A percentile compares a stretch with the other conserved stretches of the same genome.
Conservation (phyloP, 1,284 basidiomycete species). For the Ustilago loliicola region DNA sequence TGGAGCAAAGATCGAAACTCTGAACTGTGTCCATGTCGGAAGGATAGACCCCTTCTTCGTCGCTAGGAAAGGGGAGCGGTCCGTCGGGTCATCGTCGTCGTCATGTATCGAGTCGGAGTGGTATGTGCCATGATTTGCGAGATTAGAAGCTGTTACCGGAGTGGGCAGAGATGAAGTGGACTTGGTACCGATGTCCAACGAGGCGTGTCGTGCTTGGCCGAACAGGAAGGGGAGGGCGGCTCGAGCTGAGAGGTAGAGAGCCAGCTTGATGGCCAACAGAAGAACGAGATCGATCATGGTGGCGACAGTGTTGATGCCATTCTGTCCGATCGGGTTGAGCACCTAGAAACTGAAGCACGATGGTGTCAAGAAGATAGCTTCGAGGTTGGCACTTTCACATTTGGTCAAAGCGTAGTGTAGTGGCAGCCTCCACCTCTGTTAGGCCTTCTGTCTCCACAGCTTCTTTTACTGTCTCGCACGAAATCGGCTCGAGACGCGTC, state of each 20-base stretch:
- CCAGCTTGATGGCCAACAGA: constrained; percentile 44
- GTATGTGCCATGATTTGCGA: not conserved
- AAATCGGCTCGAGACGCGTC: not conserved
- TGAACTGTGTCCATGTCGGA: constrained; percentile 29
- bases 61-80: constrained; percentile 41
- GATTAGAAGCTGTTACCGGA: constrained; percentile 28
- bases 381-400: not conserved
- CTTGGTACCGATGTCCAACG: constrained; percentile 49
- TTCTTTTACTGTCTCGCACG: not conserved
- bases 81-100: constrained; percentile 24
- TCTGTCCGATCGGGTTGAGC: not conserved
- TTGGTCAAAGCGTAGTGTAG: not conserved
- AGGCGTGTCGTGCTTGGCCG: constrained; percentile 63
- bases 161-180: constrained; percentile 15
- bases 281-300: constrained; percentile 39
- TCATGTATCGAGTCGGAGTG: constrained; percentile 38
- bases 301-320: constrained; percentile 10
- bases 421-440: constrained; percentile 3
- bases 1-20: constrained; percentile 23
- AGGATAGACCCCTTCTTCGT: constrained; percentile 23
- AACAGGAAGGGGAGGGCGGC: constrained; percentile 59
- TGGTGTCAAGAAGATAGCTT: not conserved
- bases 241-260: constrained; percentile 43
- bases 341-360: not conserved
- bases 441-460: not conserved